These are phyloP conservation scores for Tolypocladium paradoxum DNA, from an alignment of 2,329 filamentous ascomycete genomes.

Conservation along the genomic window DNA sequence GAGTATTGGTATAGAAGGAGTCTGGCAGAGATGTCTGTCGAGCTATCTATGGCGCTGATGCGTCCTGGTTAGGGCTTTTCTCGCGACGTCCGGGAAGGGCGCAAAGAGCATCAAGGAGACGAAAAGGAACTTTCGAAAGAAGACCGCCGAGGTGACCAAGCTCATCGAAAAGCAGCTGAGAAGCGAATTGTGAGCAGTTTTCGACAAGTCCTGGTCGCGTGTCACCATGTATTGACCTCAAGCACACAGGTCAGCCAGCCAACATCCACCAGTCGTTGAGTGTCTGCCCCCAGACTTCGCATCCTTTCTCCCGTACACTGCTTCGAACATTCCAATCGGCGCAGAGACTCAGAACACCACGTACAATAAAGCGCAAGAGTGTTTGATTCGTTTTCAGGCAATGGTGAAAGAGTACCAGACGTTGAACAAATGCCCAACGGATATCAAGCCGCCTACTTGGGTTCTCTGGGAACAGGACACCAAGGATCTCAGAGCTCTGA, in stretches of 20 bases:
- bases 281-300: not conserved
- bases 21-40: not conserved
- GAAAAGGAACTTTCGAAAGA: constrained; percentile 13
- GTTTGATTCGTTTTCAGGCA: constrained; percentile 9
- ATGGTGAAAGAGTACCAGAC: constrained; percentile 13
- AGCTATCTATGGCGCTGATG: not conserved
- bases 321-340: not conserved
- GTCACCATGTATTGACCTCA: not conserved
- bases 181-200: not conserved
- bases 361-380: not conserved
- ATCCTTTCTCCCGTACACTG: not conserved
- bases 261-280: not conserved
- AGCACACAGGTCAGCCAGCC: not conserved
- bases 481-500: constrained; percentile 16
- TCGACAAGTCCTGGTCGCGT: not conserved
- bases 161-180: constrained; percentile 11
- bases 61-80: not conserved
- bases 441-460: constrained; percentile 14
- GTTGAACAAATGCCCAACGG: constrained; percentile 7
- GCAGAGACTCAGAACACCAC: not conserved
- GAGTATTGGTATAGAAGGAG: not conserved
- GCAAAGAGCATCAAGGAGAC: constrained; percentile 6
- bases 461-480: constrained; percentile 23
- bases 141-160: constrained; percentile 9
- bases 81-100: constrained; percentile 3